phyloP scores from a whole-genome alignment of 148 eudicot species.

The Nyssa sinensis region DNA sequence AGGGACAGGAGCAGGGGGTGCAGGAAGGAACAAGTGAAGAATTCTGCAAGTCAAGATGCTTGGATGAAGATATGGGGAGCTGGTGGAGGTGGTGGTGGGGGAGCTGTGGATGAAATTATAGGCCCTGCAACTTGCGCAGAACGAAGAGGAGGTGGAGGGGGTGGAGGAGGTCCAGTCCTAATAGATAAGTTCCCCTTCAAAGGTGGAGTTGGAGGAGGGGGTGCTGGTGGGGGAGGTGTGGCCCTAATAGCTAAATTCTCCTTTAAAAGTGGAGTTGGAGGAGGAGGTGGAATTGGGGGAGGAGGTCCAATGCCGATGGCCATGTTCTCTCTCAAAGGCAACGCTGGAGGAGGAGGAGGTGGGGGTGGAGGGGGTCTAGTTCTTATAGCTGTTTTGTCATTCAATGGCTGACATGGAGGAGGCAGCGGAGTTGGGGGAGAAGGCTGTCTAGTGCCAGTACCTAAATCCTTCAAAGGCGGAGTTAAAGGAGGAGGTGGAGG shows the following conservation, averaged over 20 bases:
- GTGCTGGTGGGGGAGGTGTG: constrained; percentile 16
- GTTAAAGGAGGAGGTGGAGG: constrained; percentile 24
- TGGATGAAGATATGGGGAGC: constrained; percentile 21
- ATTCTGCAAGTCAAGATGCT: constrained; percentile 13
- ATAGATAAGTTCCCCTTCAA: constrained; percentile 3
- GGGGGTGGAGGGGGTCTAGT: constrained; percentile 3
- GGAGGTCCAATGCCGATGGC: constrained; percentile 20
- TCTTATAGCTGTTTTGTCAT: constrained; percentile 13
- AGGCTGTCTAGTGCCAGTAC: constrained; percentile 7
- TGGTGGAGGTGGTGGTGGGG: constrained; percentile 40
- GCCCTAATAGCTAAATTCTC: constrained; percentile 1
- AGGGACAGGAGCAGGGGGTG: no score
- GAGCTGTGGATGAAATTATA: background rate
- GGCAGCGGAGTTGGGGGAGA: constrained; percentile 17
- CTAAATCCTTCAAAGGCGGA: constrained; percentile 13
- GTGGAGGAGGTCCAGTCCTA: background rate
- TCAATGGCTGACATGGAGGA: constrained; percentile 14
- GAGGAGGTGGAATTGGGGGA: constrained; percentile 28
- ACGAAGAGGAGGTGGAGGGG: constrained; percentile 18
- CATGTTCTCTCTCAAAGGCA: constrained; percentile 14
- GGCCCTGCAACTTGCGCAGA: background rate
- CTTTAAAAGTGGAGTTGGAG: constrained; percentile 22
- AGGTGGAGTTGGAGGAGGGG: constrained; percentile 15
- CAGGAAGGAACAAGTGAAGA: constrained; percentile 26
- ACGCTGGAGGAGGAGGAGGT: constrained; percentile 21